Evolutionary conservation across 2,329 filamentous ascomycete genomes (phyloP), one percentile per base, ranked within the genome.

Genomic region (Epichloe glyceriae): DNA sequence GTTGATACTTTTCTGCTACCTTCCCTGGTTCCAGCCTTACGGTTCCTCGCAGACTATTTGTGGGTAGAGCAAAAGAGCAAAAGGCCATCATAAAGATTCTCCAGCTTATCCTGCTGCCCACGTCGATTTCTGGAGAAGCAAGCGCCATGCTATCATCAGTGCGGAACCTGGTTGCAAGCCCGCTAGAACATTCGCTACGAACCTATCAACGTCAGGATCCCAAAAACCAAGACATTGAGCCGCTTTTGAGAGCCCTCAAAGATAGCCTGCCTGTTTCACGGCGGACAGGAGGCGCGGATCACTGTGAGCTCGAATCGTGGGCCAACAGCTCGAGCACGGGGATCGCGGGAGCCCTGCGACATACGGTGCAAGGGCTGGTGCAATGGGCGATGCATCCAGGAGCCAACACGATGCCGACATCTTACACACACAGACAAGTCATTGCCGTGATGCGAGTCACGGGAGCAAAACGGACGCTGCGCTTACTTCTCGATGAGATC

Each of bases 1-100:
- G 80, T 89, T 3, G 86, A 90, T 56, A 86, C 86, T 0, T 90
- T 90, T 55, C 68, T 93, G 2, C 69, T 91, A n/a, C 87, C 88
- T 0, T 86, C 86, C 0, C 73, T 93, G 0, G 79, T 91, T 2
- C 80, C 83, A 5, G 86, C 84, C 0, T 76, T 91, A 14, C 74
- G 76, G 3, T 91, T 85, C 71, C 74, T 93, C 53, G 75, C 81
- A 1, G 78, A 82, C 50, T 80, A 86, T 57, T 78, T 88, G 3
- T 84, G 83, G 73, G 74, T 82, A 48, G 78, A 83, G 52, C 76
- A 79, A 14, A 75, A 15, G 81, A 87, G 57, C 78, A 85, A 52
- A 80, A 81, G 57, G 77, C 85, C 3, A 73, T 87, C 17, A 74
- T 91, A 53, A 81, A 83, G 56, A 80, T 90, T 22, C 70, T 93